phyloP scores from a whole-genome alignment of 768 basidiomycete genomes.

The Clathrus columnatus region DNA sequence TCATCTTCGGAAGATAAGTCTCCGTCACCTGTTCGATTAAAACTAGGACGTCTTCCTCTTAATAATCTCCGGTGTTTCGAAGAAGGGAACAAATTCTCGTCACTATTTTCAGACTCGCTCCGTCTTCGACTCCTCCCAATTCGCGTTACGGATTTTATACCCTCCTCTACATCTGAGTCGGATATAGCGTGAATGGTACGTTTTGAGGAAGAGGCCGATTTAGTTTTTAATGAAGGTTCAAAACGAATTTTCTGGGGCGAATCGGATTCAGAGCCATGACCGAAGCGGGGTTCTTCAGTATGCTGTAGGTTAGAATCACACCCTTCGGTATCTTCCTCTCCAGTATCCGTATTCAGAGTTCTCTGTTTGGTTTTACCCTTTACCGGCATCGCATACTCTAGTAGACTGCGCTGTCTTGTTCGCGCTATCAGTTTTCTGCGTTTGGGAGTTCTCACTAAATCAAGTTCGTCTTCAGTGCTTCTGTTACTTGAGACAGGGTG shows the following conservation, averaged over 20 bases:
- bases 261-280: neutral
- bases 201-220: neutral
- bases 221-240: neutral
- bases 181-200: too few species aligned
- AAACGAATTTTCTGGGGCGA: neutral
- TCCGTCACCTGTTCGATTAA: too few species aligned
- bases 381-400: neutral
- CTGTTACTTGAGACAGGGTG: too few species aligned
- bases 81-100: neutral
- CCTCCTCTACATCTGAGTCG: neutral
- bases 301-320: too few species aligned
- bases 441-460: too few species aligned
- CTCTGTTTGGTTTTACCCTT: neutral
- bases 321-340: too few species aligned
- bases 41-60: neutral
- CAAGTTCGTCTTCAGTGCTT: too few species aligned
- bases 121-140: neutral
- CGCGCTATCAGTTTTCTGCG: too few species aligned
- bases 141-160: neutral
- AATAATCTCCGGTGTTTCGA: neutral
- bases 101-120: neutral
- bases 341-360: neutral
- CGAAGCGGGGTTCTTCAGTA: too few species aligned
- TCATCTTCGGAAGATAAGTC: slow-evolving; percentile 29
- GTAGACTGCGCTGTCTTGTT: neutral